These are phyloP conservation scores for Diphasiastrum complanatum DNA, from an alignment of 83 land plant genomes.

Conservation along the genomic window DNA sequence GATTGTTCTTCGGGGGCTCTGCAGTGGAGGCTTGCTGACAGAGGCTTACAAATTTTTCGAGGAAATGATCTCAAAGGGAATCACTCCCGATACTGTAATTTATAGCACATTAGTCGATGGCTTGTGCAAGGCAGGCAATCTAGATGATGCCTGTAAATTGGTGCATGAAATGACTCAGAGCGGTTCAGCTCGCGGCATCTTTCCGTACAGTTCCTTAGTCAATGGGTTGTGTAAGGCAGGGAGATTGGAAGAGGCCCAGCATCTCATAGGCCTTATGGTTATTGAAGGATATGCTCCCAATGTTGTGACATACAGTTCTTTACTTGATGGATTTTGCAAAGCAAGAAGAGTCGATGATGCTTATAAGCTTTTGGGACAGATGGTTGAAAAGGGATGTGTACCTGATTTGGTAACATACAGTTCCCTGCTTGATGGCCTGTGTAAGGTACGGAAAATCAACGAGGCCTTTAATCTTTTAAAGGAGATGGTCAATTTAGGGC, in stretches of 20 bases:
- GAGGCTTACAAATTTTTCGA: slow-evolving; percentile 45
- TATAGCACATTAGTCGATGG: slow-evolving; percentile 52
- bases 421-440: slow-evolving; percentile 47
- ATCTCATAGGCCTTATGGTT: slow-evolving; percentile 32
- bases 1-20: slow-evolving; percentile 49
- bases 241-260: slow-evolving; percentile 41
- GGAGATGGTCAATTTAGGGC: slow-evolving; percentile 51
- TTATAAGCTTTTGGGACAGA: slow-evolving; percentile 28
- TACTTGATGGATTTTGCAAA: slow-evolving; percentile 41
- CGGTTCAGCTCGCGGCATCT: slow-evolving; percentile 25
- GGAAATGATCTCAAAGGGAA: slow-evolving; percentile 15
- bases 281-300: slow-evolving; percentile 31
- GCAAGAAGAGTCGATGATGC: slow-evolving; percentile 37
- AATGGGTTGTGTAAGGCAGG: slow-evolving; percentile 44
- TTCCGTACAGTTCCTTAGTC: slow-evolving; percentile 44
- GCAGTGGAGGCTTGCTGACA: slow-evolving; percentile 33
- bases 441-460: slow-evolving; percentile 35
- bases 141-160: slow-evolving; percentile 35
- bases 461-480: slow-evolving; percentile 41
- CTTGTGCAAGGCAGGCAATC: slow-evolving; percentile 44
- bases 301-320: slow-evolving; percentile 35
- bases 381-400: slow-evolving; percentile 27
- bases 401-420: slow-evolving; percentile 48
- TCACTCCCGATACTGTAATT: slow-evolving; percentile 32
- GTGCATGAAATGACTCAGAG: slow-evolving; percentile 29